Percentiles rank a stretch among this genome's conserved stretches.
These are phyloP conservation scores for Bruguiera hainesii DNA, from an alignment of 441 rosid genomes.

Conservation along the genomic window DNA sequence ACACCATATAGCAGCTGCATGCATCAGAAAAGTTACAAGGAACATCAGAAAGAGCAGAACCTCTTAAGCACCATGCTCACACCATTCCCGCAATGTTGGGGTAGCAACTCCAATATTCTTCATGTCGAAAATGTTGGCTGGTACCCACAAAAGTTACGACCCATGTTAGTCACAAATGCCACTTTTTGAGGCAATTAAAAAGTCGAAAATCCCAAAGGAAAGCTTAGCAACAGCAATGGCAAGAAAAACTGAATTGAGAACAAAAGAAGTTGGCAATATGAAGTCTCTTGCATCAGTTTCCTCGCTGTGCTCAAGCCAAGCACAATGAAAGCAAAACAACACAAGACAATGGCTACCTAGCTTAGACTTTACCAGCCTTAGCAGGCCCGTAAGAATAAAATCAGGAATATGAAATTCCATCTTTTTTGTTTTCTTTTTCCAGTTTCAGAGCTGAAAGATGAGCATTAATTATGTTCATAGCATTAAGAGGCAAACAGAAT, in stretches of 20 bases:
- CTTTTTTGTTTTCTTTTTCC: not conserved
- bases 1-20: not conserved
- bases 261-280: too few species aligned
- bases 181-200: not conserved
- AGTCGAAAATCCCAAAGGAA: not conserved
- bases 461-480: not conserved
- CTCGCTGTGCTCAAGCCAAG: not conserved
- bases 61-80: conserved; percentile 24
- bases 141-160: not conserved
- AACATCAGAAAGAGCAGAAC: not conserved
- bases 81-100: conserved; percentile 66
- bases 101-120: conserved; percentile 63
- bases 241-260: not conserved
- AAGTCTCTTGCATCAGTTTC: too few species aligned
- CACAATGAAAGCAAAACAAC: not conserved
- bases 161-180: not conserved
- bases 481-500: not conserved
- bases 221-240: not conserved
- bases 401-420: not conserved
- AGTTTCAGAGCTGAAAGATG: not conserved
- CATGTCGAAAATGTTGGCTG: conserved; percentile 84
- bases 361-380: not conserved
- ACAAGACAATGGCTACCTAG: not conserved
- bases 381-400: not conserved
- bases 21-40: conserved; percentile 1